Percentiles rank a stretch among this genome's conserved stretches.
These are phyloP conservation scores for Trichocomaceae sp. DNA, from an alignment of 2,329 filamentous ascomycete genomes.

Conservation along the genomic window DNA sequence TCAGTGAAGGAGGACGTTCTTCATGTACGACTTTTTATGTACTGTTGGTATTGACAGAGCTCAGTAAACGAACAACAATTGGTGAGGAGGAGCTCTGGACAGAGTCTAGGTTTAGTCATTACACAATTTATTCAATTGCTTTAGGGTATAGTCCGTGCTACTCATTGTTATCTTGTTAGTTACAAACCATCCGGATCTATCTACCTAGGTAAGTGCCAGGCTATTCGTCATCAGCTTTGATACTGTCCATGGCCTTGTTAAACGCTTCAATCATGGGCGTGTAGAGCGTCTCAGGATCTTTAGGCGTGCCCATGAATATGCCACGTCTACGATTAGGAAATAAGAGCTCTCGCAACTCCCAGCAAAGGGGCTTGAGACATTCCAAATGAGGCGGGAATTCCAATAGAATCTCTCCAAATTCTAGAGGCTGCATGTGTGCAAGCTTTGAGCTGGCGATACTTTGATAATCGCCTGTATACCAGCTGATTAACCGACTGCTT, in stretches of 20 bases:
- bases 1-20: neutral
- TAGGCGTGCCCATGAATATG: conserved; percentile 14
- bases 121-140: neutral
- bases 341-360: conserved; percentile 18
- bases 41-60: neutral
- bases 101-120: neutral
- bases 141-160: neutral
- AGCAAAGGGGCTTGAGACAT: conserved; percentile 20
- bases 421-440: conserved; percentile 16
- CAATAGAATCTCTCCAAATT: conserved; percentile 20
- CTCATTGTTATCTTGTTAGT: neutral
- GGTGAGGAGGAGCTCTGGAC: neutral
- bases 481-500: conserved; percentile 16
- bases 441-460: neutral
- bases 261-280: conserved; percentile 17
- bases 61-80: neutral
- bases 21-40: neutral
- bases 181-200: too few species aligned
- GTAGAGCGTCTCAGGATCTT: conserved; percentile 16
- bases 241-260: conserved; percentile 14
- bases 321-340: conserved; percentile 11
- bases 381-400: conserved; percentile 24
- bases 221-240: conserved; percentile 1
- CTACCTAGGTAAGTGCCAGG: too few species aligned
- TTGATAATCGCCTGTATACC: conserved; percentile 23